Percentiles rank a stretch among this genome's conserved stretches.
phyloP scores from a whole-genome alignment of 495 filamentous ascomycete species.

The Cercophora newfieldiana region DNA sequence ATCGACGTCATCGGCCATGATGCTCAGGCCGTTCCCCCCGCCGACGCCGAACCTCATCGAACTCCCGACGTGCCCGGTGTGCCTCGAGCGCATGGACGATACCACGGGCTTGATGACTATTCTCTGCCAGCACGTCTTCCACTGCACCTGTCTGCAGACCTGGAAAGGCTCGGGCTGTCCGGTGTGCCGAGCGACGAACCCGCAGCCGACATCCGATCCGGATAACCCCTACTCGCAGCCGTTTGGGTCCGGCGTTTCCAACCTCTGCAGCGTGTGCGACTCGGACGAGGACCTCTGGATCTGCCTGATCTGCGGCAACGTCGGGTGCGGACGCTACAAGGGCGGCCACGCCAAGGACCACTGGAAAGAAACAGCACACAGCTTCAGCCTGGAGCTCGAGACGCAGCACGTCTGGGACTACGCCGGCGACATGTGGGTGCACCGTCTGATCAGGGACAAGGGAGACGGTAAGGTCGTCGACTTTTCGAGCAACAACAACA shows the following conservation, averaged over 20 bases:
- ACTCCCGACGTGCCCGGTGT: constrained; percentile 94
- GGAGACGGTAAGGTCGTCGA: constrained; percentile 89
- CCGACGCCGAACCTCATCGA: constrained; percentile 89
- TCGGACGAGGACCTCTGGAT: constrained; percentile 85
- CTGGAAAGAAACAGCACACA: constrained; percentile 85
- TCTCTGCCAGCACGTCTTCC: constrained; percentile 96
- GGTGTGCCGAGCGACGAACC: constrained; percentile 83
- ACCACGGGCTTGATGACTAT: constrained; percentile 93
- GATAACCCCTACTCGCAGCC: constrained; percentile 48
- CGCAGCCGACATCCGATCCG: constrained; percentile 35
- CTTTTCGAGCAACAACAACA: constrained; percentile 53
- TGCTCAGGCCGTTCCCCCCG: constrained; percentile 82
- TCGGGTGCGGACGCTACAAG: constrained; percentile 94
- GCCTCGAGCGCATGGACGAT: constrained; percentile 97
- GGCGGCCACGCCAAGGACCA: constrained; percentile 91
- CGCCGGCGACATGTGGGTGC: constrained; percentile 89
- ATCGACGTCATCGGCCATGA: constrained; percentile 47
- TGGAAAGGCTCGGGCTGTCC: constrained; percentile 95
- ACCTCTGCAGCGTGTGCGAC: constrained; percentile 72
- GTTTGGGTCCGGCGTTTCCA: constrained; percentile 49
- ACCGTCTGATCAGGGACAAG: constrained; percentile 90
- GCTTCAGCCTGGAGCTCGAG: constrained; percentile 86
- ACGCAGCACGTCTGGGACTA: constrained; percentile 99
- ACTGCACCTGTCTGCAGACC: constrained; percentile 94
- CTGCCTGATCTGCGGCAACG: constrained; percentile 88